Conservation (phyloP, 768 basidiomycete species). For the Coprinellus micaceus region DNA sequence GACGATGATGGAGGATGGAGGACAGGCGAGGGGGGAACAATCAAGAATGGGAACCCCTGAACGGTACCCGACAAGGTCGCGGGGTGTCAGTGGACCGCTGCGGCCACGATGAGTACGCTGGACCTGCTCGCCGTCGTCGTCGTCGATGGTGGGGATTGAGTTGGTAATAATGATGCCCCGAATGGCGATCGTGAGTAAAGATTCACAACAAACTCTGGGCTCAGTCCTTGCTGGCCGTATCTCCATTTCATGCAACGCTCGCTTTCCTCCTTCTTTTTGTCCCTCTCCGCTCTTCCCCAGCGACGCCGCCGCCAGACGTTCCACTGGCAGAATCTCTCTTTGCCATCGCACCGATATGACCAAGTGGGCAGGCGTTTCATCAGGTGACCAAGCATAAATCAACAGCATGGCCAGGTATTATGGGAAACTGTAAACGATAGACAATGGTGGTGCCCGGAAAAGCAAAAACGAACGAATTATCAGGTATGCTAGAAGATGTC, state of each 20-base stretch:
- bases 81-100: not conserved
- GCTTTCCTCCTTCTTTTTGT: not conserved
- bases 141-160: not conserved
- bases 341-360: too few species aligned
- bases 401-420: not conserved
- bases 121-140: not conserved
- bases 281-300: not conserved
- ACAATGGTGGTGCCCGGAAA: not conserved
- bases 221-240: not conserved
- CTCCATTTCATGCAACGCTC: not conserved
- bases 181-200: slow-evolving; percentile 11
- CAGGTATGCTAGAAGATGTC: slow-evolving; percentile 8
- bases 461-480: slow-evolving; percentile 7
- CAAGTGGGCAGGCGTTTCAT: not conserved
- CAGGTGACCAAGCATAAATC: not conserved
- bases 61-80: not conserved
- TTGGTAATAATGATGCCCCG: not conserved
- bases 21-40: not conserved
- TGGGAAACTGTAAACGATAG: not conserved
- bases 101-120: not conserved
- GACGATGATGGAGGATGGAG: not conserved
- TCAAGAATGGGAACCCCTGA: not conserved
- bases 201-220: not conserved
- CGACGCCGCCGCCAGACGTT: not conserved
- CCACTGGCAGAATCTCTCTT: too few species aligned